Percentiles rank a stretch among this genome's conserved stretches.
These are phyloP conservation scores for Aspergillus sp. DNA, from an alignment of 2,329 filamentous ascomycete genomes.

Conservation along the genomic window DNA sequence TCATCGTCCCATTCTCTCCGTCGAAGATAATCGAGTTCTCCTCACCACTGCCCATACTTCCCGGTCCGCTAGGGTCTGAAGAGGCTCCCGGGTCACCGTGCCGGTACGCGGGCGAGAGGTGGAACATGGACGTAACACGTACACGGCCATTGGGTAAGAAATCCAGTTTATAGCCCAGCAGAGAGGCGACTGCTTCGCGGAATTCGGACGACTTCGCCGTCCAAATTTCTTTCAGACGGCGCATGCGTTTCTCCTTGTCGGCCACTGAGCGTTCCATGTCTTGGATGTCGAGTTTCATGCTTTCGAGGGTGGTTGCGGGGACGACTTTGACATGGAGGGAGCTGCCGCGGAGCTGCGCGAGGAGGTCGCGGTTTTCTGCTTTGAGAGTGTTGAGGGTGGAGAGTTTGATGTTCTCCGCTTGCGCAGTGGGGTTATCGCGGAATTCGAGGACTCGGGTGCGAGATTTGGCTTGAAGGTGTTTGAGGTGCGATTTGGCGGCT, in stretches of 20 bases:
- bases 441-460: constrained; percentile 79
- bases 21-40: constrained; percentile 70
- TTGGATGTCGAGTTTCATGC: constrained; percentile 66
- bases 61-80: constrained; percentile 48
- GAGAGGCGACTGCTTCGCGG: constrained; percentile 84
- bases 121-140: constrained; percentile 79
- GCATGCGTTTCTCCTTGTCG: constrained; percentile 68
- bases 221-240: constrained; percentile 89
- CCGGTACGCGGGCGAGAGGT: constrained; percentile 52
- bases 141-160: constrained; percentile 98
- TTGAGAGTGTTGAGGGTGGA: constrained; percentile 69
- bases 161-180: constrained; percentile 89
- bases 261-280: constrained; percentile 65
- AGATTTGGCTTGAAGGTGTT: constrained; percentile 57
- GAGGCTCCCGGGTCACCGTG: constrained; percentile 46
- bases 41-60: constrained; percentile 41
- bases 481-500: constrained; percentile 66
- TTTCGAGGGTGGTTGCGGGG: constrained; percentile 68
- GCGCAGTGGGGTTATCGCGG: constrained; percentile 83
- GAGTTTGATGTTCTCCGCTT: constrained; percentile 76
- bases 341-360: constrained; percentile 59
- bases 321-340: constrained; percentile 54
- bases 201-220: constrained; percentile 86
- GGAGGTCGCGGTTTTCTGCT: constrained; percentile 75
- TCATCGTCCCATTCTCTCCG: constrained; percentile 94